Base-by-base conservation (phyloP, 1,139 yeast species). In the Saccharomyces hybrid region DNA sequence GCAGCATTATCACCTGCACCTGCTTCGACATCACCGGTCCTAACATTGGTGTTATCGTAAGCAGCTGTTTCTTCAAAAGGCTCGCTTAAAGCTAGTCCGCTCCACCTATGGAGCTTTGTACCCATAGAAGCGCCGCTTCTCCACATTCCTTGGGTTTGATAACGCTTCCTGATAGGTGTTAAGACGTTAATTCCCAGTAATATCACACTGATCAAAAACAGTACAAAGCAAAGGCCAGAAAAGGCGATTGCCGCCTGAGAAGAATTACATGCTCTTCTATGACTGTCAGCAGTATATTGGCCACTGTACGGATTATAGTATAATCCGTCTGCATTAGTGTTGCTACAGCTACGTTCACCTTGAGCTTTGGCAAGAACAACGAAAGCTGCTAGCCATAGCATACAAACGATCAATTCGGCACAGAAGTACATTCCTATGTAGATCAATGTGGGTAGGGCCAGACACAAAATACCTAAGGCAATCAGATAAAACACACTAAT, bases 161-260 rank as follows among this genome's bases (percentile, higher is more conserved):
- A 59, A 49, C 58, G 52, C 11, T 48, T 52, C 28, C 55, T 48
- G 23, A 70, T 54, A 23, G 69, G 69, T 51, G 61, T 67, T 34
- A 68, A 51, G n/a, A 70, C 69, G 50, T 66, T 64, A 38, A 60
- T 54, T 48, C 61, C 64, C 25, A 70, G 51, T n/a, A 69, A 20
- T 20, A 63, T 38, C 7, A 65, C 44, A 20, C 65, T 57, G 8
- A 68, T 26, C 16, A 61, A 54, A 50, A 66, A 70, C 48, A 70
- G 53, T 4, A 66, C 51, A 54, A 64, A 68, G 1, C 64, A 49
- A 6, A 71, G 53, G n/a, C 70, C 73, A 3, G 71, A 64, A 57
- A 71, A 70, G 3, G 74, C 75, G 54, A 68, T 64, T 3, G 73
- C 61, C 7, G 73, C 69, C 53, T 70, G 66, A 13, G 67, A 64